Evolutionary conservation across 805 yeast genomes (phyloP).

Genomic region (Myxozyma melibiosi): DNA sequence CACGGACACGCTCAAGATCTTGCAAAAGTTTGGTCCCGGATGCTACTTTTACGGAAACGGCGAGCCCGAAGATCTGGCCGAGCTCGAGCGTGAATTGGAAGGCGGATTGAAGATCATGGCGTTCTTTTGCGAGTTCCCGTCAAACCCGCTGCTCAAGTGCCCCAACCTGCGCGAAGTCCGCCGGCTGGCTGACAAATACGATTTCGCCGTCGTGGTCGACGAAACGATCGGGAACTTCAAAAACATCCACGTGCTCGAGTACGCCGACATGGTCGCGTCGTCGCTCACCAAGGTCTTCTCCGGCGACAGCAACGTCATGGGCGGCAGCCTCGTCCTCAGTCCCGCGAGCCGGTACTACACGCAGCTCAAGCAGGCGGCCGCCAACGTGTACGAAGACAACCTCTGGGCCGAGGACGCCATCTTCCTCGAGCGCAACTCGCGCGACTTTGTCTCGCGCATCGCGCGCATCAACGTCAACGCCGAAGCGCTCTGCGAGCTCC

Average conservation of each 20-base stretch:
- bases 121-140: slow-evolving; percentile 90
- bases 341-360: slow-evolving; percentile 58
- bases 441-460: slow-evolving; percentile 77
- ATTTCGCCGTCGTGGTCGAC: slow-evolving; percentile 82
- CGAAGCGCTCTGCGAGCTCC: slow-evolving; percentile 44
- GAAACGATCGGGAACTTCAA: slow-evolving; percentile 93
- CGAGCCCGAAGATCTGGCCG: slow-evolving; percentile 63
- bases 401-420: slow-evolving; percentile 96
- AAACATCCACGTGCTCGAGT: slow-evolving; percentile 77
- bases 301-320: slow-evolving; percentile 95
- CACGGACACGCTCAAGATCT: slow-evolving; percentile 84
- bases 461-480: slow-evolving; percentile 46
- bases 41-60: slow-evolving; percentile 84
- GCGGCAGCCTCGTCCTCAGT: slow-evolving; percentile 80
- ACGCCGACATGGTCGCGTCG: slow-evolving; percentile 82
- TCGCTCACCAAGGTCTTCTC: slow-evolving; percentile 90
- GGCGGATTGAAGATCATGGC: slow-evolving; percentile 70
- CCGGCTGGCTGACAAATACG: slow-evolving; percentile 64
- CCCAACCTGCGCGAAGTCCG: slow-evolving; percentile 73
- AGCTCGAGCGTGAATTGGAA: slow-evolving; percentile 62
- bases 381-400: slow-evolving; percentile 66
- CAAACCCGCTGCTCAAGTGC: slow-evolving; percentile 87
- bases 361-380: slow-evolving; percentile 52
- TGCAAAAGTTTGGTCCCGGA: slow-evolving; percentile 90
- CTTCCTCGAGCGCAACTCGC: slow-evolving; percentile 85